Evolutionary conservation across 2,329 filamentous ascomycete species (phyloP).

Genomic region (Didymella lethalis): DNA sequence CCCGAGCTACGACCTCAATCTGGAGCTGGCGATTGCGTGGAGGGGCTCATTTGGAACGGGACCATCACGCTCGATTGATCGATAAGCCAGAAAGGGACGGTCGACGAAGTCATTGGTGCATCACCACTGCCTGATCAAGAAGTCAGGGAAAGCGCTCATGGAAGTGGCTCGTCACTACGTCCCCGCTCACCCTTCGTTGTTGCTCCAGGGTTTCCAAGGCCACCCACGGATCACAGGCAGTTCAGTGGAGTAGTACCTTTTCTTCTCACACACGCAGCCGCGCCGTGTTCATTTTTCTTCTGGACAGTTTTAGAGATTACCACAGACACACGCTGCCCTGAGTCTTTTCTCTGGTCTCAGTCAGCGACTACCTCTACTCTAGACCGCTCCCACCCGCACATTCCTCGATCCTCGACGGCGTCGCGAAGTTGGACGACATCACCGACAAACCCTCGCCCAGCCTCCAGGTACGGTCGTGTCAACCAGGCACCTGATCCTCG

Average conservation of each 20-base stretch:
- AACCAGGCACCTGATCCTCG: neutral
- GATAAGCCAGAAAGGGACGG: constrained; percentile 3
- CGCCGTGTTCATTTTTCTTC: constrained; percentile 6
- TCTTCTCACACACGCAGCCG: neutral
- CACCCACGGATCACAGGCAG: constrained; percentile 3
- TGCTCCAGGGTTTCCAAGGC: constrained; percentile 9
- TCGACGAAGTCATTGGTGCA: constrained; percentile 9
- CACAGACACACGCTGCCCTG: neutral
- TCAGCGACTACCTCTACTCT: constrained; percentile 6
- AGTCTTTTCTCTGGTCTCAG: neutral
- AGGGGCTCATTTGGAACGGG: constrained; percentile 8
- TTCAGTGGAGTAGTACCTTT: neutral
- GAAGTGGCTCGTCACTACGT: constrained; percentile 10
- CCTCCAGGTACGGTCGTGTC: neutral
- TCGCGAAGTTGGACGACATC: neutral
- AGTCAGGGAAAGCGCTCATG: constrained; percentile 14
- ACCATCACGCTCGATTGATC: constrained; percentile 14
- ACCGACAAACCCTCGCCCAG: constrained; percentile 2
- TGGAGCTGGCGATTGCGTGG: constrained; percentile 5
- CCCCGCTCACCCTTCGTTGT: constrained; percentile 11
- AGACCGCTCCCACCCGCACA: neutral
- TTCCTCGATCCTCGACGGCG: neutral
- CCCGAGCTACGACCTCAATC: constrained; percentile 4
- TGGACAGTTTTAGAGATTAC: neutral
- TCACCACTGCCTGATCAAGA: constrained; percentile 15